These are phyloP conservation scores for Aurantiochytrium sp. DNA, from an alignment of 108 stramenopile species.

Conservation along the genomic window DNA sequence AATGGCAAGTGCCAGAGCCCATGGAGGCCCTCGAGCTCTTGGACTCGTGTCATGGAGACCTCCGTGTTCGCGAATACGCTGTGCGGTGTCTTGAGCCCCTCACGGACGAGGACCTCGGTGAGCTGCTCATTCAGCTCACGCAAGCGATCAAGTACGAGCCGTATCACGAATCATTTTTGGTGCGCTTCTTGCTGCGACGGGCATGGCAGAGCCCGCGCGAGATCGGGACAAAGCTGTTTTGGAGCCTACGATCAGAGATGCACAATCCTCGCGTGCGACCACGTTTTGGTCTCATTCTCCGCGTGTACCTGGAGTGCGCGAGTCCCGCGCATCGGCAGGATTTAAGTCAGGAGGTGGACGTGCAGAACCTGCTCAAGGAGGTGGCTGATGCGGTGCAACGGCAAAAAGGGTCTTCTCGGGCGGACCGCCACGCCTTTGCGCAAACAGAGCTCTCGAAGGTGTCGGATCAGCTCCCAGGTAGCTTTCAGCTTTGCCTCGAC, in stretches of 20 bases:
- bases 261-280: neutral
- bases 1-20: neutral
- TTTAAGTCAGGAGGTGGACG: constrained; percentile 23
- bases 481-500: constrained; percentile 18
- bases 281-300: constrained; percentile 1
- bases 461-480: neutral
- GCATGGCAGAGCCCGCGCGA: constrained; percentile 23
- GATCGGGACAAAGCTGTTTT: constrained; percentile 33
- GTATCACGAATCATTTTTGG: constrained; percentile 31
- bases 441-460: neutral
- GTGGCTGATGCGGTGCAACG: neutral
- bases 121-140: constrained; percentile 33
- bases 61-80: constrained; percentile 22
- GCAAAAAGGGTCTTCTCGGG: neutral
- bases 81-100: constrained; percentile 20
- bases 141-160: constrained; percentile 40
- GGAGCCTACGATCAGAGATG: constrained; percentile 34
- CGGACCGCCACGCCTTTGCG: neutral
- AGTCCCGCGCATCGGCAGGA: constrained; percentile 4
- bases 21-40: constrained; percentile 28
- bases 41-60: constrained; percentile 8
- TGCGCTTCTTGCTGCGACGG: constrained; percentile 30
- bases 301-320: neutral
- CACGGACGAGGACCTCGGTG: neutral
- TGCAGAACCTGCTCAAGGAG: neutral